Evolutionary conservation across 2,329 filamentous ascomycete genomes (phyloP).

Genomic region (Xylaria hypoxylon): DNA sequence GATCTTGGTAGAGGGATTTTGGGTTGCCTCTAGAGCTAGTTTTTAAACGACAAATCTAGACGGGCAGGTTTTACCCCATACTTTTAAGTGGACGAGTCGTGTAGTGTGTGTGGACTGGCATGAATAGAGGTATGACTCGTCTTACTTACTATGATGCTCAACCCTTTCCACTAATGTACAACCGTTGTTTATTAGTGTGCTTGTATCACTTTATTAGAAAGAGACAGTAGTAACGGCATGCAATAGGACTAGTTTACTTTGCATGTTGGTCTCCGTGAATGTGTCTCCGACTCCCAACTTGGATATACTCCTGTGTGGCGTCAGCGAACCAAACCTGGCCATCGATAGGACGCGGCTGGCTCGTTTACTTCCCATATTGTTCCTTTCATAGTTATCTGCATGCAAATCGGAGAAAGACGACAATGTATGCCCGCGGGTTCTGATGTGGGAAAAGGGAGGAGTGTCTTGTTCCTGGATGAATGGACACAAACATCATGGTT

Average conservation of each 20-base stretch:
- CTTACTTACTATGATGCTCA: constrained; percentile 22
- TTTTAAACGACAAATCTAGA: background rate
- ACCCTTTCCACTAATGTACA: constrained; percentile 6
- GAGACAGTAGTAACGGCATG: background rate
- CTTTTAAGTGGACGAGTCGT: background rate
- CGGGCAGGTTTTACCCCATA: background rate
- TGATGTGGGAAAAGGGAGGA: constrained; percentile 1
- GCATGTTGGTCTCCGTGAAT: background rate
- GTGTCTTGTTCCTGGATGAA: background rate
- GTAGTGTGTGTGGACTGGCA: background rate
- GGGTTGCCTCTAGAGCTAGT: background rate
- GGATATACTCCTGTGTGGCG: constrained; percentile 1
- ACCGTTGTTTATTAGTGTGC: constrained; percentile 1
- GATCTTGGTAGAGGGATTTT: background rate
- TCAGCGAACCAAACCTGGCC: background rate
- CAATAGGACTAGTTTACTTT: background rate
- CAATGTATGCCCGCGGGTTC: background rate
- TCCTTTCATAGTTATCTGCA: background rate
- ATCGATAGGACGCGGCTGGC: background rate
- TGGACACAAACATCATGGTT: background rate
- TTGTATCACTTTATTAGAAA: constrained; percentile 1
- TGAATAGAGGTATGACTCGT: background rate
- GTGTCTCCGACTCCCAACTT: constrained; percentile 3
- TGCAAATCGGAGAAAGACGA: background rate
- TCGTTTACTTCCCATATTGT: background rate